Percentiles rank a stretch among this genome's conserved stretches.
These are phyloP conservation scores for Solanum hybrid DNA, from an alignment of 305 asterid species.

Conservation along the genomic window DNA sequence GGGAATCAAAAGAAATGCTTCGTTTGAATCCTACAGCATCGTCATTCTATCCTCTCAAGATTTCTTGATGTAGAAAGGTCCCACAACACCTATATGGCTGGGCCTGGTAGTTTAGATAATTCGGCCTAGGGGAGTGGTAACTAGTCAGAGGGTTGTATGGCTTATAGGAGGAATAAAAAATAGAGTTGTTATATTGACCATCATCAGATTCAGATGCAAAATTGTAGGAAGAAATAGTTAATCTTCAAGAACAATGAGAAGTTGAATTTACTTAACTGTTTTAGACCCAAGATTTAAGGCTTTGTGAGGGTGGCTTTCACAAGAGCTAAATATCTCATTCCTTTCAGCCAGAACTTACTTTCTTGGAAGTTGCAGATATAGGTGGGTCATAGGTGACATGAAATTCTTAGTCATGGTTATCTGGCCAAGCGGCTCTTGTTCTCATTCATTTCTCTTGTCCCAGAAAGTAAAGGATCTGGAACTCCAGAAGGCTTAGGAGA, in stretches of 20 bases:
- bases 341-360: not conserved
- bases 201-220: not conserved
- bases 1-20: not conserved
- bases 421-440: constrained; percentile 20
- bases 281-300: not conserved
- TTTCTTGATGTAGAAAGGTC: constrained; percentile 10
- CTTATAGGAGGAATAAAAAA: not conserved
- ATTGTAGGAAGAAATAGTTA: not conserved
- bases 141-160: not conserved
- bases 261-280: not conserved
- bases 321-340: not conserved
- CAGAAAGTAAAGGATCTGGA: constrained; percentile 21
- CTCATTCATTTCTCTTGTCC: constrained; percentile 47
- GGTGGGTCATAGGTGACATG: constrained; percentile 46
- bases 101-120: not conserved
- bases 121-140: not conserved
- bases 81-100: not conserved
- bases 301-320: not conserved
- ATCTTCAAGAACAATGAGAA: not conserved
- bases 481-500: constrained; percentile 17
- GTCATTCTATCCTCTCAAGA: not conserved
- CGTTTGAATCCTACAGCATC: not conserved
- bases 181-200: not conserved
- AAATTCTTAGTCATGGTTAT: constrained; percentile 27
- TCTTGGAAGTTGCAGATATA: constrained; percentile 43